Percentiles rank a stretch among this genome's conserved stretches.
These are phyloP conservation scores for Phaseolus lunatus DNA, from an alignment of 306 rosid genomes.

Conservation along the genomic window DNA sequence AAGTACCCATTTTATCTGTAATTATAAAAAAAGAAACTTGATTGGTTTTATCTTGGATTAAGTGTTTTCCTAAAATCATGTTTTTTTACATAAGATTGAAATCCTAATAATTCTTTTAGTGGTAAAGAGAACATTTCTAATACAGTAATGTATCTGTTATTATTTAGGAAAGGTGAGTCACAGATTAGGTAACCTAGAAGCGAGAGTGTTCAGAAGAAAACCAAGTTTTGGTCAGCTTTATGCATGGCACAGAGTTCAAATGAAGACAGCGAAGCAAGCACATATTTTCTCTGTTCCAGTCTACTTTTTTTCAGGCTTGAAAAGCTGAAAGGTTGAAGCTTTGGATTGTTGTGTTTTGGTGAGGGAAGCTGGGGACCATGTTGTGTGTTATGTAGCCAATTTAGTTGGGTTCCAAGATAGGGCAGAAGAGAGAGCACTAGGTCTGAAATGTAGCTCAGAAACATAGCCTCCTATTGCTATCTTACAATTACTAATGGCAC, in stretches of 20 bases:
- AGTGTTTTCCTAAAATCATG: no score
- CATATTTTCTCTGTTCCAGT: not conserved
- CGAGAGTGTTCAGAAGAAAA: conserved; percentile 15
- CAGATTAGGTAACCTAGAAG: not conserved
- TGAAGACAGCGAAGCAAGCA: not conserved
- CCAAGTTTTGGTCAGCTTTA: conserved; percentile 1
- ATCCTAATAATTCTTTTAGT: no score
- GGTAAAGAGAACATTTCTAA: not conserved
- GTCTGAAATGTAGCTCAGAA: conserved; percentile 29
- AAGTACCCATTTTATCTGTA: no score
- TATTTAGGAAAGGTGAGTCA: conserved; percentile 8
- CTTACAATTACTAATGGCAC: not conserved
- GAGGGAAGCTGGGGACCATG: conserved; percentile 22
- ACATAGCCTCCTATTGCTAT: not conserved
- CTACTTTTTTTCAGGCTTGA: conserved; percentile 1
- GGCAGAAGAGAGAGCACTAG: conserved; percentile 26
- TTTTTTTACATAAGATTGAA: no score
- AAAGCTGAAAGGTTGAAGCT: conserved; percentile 22
- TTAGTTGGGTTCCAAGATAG: conserved; percentile 25
- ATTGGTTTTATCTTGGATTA: no score
- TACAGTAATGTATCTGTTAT: not conserved
- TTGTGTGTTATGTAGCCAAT: not conserved
- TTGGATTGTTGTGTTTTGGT: not conserved
- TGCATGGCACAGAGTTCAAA: conserved; percentile 31
- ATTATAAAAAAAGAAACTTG: no score